Base-by-base conservation (phyloP, 2,329 filamentous ascomycete species). In the Colletotrichum gigasporum region DNA sequence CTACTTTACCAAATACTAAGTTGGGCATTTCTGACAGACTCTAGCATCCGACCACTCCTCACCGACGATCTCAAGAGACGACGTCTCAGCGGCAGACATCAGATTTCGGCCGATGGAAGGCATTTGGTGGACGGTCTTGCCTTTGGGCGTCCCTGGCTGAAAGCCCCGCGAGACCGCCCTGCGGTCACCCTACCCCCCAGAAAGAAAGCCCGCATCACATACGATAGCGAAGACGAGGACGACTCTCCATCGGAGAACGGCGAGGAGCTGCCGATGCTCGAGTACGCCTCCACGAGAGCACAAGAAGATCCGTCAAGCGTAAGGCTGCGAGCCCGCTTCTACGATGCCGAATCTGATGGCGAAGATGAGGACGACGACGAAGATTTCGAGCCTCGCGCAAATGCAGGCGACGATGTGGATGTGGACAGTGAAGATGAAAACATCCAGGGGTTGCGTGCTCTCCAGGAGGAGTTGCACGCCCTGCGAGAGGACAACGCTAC, bases 51-150 rank as follows among this genome's bases (percentile, higher is more conserved):
- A 51, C 89, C 93, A 10, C 85, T 97, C 35, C 84, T 91, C 57
- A 89, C 87, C 22, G 86, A 90, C 42, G 95, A 98, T 74, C 78
- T 96, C 8, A 88, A 89, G 71, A 85, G 89, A 48, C 85, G 94
- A 69, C 87, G 87, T 56, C 79, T 96, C 10, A 90, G 88, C 61
- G 94, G 95, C 24, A 88, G 95, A 48, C 83, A 91, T 68, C 94
- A 97, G 75, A 96, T 97, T 55, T 89, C 91, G 0, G 71, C 80
- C 2, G 91, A 93, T 74, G 94, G 95, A 4, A 90, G 85, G 69
- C 94, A 94, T 73, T 83, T 97, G 5, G 85, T 96, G 10, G 95
- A 98, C 74, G 94, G 95, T 3, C 82, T 97, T 18, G 87, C 93
- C 0, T 97, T 95, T 74, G 94, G 95, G 3, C 86, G 90, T 64